phyloP scores from a whole-genome alignment of 1,139 yeast species.

The Geotrichum cucujoidarum region DNA sequence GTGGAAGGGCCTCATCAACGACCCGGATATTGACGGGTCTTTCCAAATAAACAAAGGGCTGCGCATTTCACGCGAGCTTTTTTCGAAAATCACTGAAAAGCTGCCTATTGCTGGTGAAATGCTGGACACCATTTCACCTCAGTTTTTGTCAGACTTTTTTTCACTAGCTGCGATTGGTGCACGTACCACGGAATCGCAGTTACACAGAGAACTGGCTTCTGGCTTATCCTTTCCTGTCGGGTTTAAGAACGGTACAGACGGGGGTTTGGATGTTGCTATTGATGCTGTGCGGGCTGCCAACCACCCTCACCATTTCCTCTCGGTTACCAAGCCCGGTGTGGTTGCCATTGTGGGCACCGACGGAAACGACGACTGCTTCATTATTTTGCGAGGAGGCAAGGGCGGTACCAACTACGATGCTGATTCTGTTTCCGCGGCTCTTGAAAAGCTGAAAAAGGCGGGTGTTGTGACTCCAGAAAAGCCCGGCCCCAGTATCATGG shows the following conservation, averaged over 20 bases:
- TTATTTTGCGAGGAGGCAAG: slow-evolving; percentile 93
- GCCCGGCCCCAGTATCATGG: slow-evolving; percentile 65
- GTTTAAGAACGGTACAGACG: slow-evolving; percentile 96
- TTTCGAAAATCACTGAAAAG: slow-evolving; percentile 70
- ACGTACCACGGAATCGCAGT: slow-evolving; percentile 94
- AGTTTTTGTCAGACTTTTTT: slow-evolving; percentile 82
- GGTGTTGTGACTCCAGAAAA: slow-evolving; percentile 46
- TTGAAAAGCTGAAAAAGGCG: slow-evolving; percentile 56
- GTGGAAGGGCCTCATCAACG: slow-evolving; percentile 97
- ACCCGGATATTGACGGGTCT: slow-evolving; percentile 92
- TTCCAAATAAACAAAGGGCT: slow-evolving; percentile 94
- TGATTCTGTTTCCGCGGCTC: slow-evolving; percentile 62
- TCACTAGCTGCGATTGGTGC: slow-evolving; percentile 97
- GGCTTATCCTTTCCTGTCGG: slow-evolving; percentile 96
- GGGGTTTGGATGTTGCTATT: slow-evolving; percentile 82
- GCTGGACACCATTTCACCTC: slow-evolving; percentile 96
- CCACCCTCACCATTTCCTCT: slow-evolving; percentile 88
- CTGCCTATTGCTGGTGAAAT: slow-evolving; percentile 95
- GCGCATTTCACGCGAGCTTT: slow-evolving; percentile 80
- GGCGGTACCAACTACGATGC: slow-evolving; percentile 85
- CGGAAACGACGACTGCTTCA: slow-evolving; percentile 87
- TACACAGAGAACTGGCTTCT: slow-evolving; percentile 92
- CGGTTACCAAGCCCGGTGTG: slow-evolving; percentile 90
- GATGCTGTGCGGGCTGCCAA: slow-evolving; percentile 93
- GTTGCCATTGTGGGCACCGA: slow-evolving; percentile 94